Evolutionary conservation across 345 rosid species (phyloP), one percentile per base, ranked within the genome.

Genomic region (Ceriops zippeliana): DNA sequence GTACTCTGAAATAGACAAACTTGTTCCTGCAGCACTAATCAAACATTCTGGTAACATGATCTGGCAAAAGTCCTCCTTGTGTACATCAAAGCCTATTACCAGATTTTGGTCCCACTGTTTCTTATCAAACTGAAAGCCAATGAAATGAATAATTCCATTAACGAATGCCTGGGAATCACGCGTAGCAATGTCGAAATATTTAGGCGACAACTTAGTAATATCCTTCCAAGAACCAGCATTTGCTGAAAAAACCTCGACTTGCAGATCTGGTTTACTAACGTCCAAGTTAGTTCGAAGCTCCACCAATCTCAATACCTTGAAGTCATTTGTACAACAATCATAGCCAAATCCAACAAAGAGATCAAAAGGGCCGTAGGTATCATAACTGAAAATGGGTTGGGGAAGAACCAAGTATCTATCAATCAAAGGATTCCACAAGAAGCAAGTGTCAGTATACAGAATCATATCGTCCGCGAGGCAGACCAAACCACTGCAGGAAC

Each of bases 281-380:
- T 52, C 47, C n/a, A 30, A 28, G n/a, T 20, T n/a, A 31, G n/a
- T 21, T 13, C 9, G 8, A 30, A 66, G 69, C 21, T 54, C 26
- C 42, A 66, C 58, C 16, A 66, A 31, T 66, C 60, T 66, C 47
- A 66, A 24, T 16, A 66, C 60, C 32, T 66, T 66, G 61, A 52
- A 66, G 58, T 66, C 69, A 13, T 66, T 52, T 16, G 59, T 11
- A 16, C 3, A 10, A 24, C 30, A 31, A n/a, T 53, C 69, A 11
- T 20, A 66, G 28, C 69, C 69, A 54, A 53, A 66, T 5, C 69
- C 61, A 13, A 34, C 38, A 28, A 51, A 10, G 19, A 59, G 20
- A 31, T 52, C 42, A 35, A 17, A 66, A 21, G 35, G 27, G 60
- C 60, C 69, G 21, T 31, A 46, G 60, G 60, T n/a, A 9, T 66